Evolutionary conservation across 208 protist species (phyloP).

Genomic region (Trypanosoma lewisi): DNA sequence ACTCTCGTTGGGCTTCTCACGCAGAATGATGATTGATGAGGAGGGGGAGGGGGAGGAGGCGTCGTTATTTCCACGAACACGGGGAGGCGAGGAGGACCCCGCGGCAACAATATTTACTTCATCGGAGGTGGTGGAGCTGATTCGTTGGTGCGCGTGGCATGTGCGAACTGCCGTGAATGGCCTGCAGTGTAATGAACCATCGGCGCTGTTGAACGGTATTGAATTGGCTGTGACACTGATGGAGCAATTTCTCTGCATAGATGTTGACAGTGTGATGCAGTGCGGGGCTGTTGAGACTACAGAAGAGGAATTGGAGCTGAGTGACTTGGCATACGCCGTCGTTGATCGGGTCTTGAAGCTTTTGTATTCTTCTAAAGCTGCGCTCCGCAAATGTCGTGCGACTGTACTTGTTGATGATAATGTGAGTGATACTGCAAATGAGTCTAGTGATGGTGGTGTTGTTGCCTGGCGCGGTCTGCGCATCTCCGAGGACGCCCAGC

Average conservation of each 20-base stretch:
- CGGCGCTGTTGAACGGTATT: neutral
- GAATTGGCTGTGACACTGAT: conserved; percentile 1
- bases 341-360: conserved; percentile 8
- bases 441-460: neutral
- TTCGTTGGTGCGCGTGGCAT: conserved; percentile 33
- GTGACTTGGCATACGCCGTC: conserved; percentile 16
- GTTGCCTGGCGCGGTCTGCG: neutral
- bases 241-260: conserved; percentile 5
- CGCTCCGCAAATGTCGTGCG: too few relatives aligned
- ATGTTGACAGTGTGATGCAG: conserved; percentile 15
- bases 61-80: neutral
- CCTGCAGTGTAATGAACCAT: neutral
- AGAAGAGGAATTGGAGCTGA: conserved; percentile 19
- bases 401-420: too few relatives aligned
- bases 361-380: neutral
- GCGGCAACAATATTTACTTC: conserved; percentile 16
- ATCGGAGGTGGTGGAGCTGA: conserved; percentile 31
- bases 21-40: neutral
- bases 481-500: conserved; percentile 19
- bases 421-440: neutral
- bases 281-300: conserved; percentile 15
- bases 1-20: neutral
- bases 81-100: neutral
- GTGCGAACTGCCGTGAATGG: conserved; percentile 16
- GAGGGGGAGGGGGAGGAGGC: neutral